These are phyloP conservation scores for Dissophora ornata DNA, from an alignment of 192 early-diverging fungal species.

Conservation along the genomic window DNA sequence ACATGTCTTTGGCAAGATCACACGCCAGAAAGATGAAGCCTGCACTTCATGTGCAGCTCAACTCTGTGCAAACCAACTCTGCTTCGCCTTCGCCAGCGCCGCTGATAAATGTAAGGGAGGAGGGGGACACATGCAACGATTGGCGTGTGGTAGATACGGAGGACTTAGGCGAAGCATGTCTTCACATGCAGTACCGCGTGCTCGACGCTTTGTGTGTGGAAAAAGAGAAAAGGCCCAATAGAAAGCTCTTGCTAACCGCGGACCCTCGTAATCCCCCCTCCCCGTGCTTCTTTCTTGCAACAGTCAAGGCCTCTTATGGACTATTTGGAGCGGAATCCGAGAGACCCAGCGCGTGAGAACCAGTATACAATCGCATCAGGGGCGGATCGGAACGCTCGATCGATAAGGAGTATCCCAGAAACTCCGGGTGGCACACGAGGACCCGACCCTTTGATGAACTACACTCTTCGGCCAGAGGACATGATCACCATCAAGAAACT, in stretches of 20 bases:
- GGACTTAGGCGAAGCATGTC: no score
- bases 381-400: constrained; percentile 31
- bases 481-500: constrained; percentile 79
- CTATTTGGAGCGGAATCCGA: constrained; percentile 43
- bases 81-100: constrained; percentile 25
- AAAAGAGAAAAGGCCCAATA: no score
- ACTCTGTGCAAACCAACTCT: constrained; percentile 17
- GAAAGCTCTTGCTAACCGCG: no score
- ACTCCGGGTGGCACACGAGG: constrained; percentile 34
- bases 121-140: no score
- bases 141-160: no score
- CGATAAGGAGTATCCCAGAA: constrained; percentile 42
- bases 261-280: no score
- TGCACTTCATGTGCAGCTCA: constrained; percentile 43
- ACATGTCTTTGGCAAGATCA: constrained; percentile 37
- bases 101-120: constrained; percentile 27
- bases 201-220: no score
- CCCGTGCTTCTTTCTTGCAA: no score
- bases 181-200: no score
- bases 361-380: constrained; percentile 31
- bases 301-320: constrained; percentile 43
- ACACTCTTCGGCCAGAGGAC: constrained; percentile 68
- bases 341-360: constrained; percentile 37
- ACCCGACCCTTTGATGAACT: constrained; percentile 44
- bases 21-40: constrained; percentile 42